Evolutionary conservation across 2,329 filamentous ascomycete species (phyloP).

Genomic region (Penicillium sp.): DNA sequence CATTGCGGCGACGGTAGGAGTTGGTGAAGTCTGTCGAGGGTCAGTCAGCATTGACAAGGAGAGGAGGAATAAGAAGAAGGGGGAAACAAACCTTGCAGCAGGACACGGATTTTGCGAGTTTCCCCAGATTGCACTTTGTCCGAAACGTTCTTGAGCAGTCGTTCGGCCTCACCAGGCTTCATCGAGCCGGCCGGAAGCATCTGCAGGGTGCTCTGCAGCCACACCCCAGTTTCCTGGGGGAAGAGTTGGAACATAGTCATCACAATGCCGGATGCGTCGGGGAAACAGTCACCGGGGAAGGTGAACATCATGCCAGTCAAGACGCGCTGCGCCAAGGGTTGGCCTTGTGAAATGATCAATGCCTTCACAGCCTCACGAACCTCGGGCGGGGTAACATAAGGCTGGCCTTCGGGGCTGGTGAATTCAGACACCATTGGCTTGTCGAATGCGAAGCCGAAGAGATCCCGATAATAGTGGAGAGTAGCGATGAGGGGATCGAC

Average conservation of each 20-base stretch:
- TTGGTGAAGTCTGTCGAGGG: constrained; percentile 77
- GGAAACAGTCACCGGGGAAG: constrained; percentile 93
- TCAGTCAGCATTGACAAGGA: constrained; percentile 1
- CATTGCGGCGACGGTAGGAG: constrained; percentile 87
- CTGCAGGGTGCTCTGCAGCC: constrained; percentile 81
- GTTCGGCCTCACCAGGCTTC: constrained; percentile 75
- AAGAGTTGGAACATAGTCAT: constrained; percentile 85
- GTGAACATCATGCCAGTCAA: constrained; percentile 99
- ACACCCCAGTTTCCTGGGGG: constrained; percentile 74
- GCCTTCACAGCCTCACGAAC: constrained; percentile 73
- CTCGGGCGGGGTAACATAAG: constrained; percentile 66
- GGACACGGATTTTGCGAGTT: constrained; percentile 75
- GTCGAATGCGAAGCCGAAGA: constrained; percentile 83
- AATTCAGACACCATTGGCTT: constrained; percentile 61
- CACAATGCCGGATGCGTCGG: constrained; percentile 90
- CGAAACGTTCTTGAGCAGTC: constrained; percentile 77
- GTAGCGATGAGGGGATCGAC: constrained; percentile 88
- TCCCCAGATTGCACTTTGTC: constrained; percentile 71
- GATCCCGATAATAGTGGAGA: constrained; percentile 87
- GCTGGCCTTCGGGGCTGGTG: constrained; percentile 62
- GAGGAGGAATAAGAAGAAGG: neutral
- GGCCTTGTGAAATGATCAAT: constrained; percentile 70
- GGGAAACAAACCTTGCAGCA: constrained; percentile 64
- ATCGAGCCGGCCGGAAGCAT: constrained; percentile 83
- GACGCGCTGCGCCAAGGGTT: constrained; percentile 80